Base-by-base conservation (phyloP, 345 rosid species). In the thale cress (Arabidopsis thaliana) region DNA sequence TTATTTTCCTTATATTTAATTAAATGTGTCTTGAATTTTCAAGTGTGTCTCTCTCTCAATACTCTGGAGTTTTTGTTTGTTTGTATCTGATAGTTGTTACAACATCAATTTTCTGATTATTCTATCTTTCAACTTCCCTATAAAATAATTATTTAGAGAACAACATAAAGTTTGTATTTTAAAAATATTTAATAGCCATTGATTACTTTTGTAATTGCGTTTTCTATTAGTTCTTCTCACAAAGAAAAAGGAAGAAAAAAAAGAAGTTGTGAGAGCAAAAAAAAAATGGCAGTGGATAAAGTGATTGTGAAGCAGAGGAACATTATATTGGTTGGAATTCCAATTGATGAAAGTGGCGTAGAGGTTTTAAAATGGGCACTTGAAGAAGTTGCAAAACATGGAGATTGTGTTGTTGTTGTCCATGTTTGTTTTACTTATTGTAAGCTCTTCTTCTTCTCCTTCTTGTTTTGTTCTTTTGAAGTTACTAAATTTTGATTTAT, bases 351-450 rank as follows among this genome's bases (percentile, higher is more conserved):
- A 52, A 74, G 77, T 49, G 83, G 95, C 75, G 84, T 85, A 82
- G 93, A 90, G 80, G 82, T 95, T 41, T 82, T 95, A 72, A 82
- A 78, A 70, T 91, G 95, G 96, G 87, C 89, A 75, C 73, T 94
- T 65, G 92, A 85, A 65, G 91, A 92, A 77, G 86, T 89, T 70
- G 93, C 97, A 55, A 80, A 89, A 66, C 87, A 91, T 34, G 99
- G 96, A 75, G 99, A 94, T 73, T 81, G 75, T 72, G 93, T 91
- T 45, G 46, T 88, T 76, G 96, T 87, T 24, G 65, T 89, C 75
- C 96, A 90, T 82, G 93, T 87, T 82, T 84, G 88, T 74, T 77
- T 72, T 48, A 82, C 79, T 80, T 82, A 87, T 2, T 84, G 95
- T 88, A 69, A 22, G 65, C 28, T 41, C 55, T 75, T 75, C 53